Evolutionary conservation across 1,139 yeast species (phyloP).

Genomic region (Candida sp.): DNA sequence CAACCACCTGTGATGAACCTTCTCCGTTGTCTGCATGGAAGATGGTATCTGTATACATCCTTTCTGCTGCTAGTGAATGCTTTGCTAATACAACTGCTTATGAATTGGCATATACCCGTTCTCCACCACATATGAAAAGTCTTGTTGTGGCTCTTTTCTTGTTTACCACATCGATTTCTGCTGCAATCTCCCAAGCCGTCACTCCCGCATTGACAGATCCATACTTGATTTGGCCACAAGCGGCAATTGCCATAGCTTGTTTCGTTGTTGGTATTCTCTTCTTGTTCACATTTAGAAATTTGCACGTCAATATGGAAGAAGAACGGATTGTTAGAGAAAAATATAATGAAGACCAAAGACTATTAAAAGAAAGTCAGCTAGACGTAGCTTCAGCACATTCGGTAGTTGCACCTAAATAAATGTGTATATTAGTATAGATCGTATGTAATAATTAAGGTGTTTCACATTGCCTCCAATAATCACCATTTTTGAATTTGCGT

Average conservation of each 20-base stretch:
- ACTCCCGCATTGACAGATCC: slow-evolving; percentile 56
- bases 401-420: neutral
- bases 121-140: slow-evolving; percentile 67
- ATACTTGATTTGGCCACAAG: slow-evolving; percentile 53
- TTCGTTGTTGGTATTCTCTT: slow-evolving; percentile 39
- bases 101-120: slow-evolving; percentile 67
- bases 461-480: too few species aligned
- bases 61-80: slow-evolving; percentile 67
- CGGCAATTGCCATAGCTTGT: slow-evolving; percentile 47
- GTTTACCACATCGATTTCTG: slow-evolving; percentile 58
- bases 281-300: slow-evolving; percentile 47
- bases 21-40: slow-evolving; percentile 59
- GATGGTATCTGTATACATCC: slow-evolving; percentile 46
- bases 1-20: slow-evolving; percentile 46
- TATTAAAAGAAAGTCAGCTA: neutral
- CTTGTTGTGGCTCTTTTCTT: slow-evolving; percentile 66
- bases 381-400: neutral
- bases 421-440: too few species aligned
- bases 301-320: slow-evolving; percentile 48
- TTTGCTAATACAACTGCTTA: slow-evolving; percentile 66
- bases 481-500: too few species aligned
- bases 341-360: slow-evolving; percentile 2
- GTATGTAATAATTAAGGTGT: too few species aligned
- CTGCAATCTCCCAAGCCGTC: slow-evolving; percentile 55
- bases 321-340: slow-evolving; percentile 31